phyloP scores from a whole-genome alignment of 2,329 filamentous ascomycete species.

The Claviceps cyperi region DNA sequence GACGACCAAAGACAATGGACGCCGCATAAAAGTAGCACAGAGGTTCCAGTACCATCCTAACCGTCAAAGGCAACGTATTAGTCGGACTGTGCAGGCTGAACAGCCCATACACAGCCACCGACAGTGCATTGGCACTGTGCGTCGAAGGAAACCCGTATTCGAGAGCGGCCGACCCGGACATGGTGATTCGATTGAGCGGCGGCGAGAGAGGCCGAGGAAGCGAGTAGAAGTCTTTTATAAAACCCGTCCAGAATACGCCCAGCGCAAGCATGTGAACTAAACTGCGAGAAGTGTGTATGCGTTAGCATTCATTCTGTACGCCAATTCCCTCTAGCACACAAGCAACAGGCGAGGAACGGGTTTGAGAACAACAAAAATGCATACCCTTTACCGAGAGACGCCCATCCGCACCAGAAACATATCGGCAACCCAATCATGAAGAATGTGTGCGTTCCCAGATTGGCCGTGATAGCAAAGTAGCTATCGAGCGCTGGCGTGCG shows the following conservation, averaged over 20 bases:
- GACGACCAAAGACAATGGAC: conserved; percentile 78
- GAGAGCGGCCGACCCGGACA: conserved; percentile 87
- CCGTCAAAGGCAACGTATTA: conserved; percentile 43
- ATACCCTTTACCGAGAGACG: conserved; percentile 73
- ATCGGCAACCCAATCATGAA: conserved; percentile 95
- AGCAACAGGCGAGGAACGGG: background rate
- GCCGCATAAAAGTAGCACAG: conserved; percentile 71
- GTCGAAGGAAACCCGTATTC: conserved; percentile 97
- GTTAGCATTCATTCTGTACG: background rate
- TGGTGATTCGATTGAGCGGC: conserved; percentile 84
- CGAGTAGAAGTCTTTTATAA: conserved; percentile 87
- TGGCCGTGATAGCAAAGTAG: conserved; percentile 94
- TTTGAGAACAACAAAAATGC: conserved; percentile 16
- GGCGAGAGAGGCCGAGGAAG: conserved; percentile 84
- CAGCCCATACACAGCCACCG: conserved; percentile 75
- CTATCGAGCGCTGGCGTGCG: conserved; percentile 78
- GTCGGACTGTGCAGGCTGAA: conserved; percentile 52
- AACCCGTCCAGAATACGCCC: conserved; percentile 79
- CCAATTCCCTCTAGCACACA: background rate
- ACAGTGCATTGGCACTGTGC: conserved; percentile 92
- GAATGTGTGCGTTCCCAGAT: conserved; percentile 94
- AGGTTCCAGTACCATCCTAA: conserved; percentile 48
- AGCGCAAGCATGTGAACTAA: conserved; percentile 62
- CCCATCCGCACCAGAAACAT: conserved; percentile 91
- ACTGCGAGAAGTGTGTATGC: conserved; percentile 19